phyloP scores from a whole-genome alignment of 805 yeast species.

The Myxozyma neotropica region DNA sequence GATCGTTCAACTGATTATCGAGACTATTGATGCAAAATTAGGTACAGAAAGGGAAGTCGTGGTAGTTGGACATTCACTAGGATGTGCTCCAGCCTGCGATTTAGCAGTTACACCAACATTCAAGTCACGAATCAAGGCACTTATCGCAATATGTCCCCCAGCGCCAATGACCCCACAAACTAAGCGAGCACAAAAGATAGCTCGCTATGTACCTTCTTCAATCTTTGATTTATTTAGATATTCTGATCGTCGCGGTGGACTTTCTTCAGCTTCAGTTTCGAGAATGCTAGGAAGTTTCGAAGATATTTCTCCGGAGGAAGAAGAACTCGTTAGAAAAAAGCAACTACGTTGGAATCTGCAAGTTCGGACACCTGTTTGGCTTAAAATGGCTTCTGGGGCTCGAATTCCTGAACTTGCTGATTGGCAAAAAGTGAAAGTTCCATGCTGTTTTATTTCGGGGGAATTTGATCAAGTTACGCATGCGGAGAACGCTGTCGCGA shows the following conservation, averaged over 20 bases:
- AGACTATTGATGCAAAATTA: slow-evolving; percentile 31
- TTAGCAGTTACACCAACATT: background rate
- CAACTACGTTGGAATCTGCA: slow-evolving; percentile 76
- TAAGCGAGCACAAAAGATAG: slow-evolving; percentile 31
- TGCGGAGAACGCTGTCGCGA: slow-evolving; percentile 42
- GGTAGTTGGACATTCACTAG: slow-evolving; percentile 75
- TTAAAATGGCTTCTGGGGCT: slow-evolving; percentile 58
- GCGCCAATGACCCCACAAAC: slow-evolving; percentile 30
- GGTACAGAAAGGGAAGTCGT: slow-evolving; percentile 40
- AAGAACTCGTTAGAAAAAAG: slow-evolving; percentile 49
- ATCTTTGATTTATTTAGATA: slow-evolving; percentile 59
- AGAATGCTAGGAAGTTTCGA: slow-evolving; percentile 51
- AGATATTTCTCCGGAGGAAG: slow-evolving; percentile 1
- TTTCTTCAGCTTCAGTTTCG: slow-evolving; percentile 60
- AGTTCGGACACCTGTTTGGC: slow-evolving; percentile 55
- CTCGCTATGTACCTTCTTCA: slow-evolving; percentile 38
- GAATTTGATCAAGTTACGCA: slow-evolving; percentile 61
- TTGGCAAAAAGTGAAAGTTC: slow-evolving; percentile 46
- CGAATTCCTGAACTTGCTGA: slow-evolving; percentile 50
- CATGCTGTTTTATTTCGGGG: slow-evolving; percentile 63
- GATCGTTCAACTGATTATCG: slow-evolving; percentile 20
- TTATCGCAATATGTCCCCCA: slow-evolving; percentile 45
- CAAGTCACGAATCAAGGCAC: slow-evolving; percentile 47
- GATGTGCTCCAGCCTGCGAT: slow-evolving; percentile 53
- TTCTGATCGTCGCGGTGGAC: slow-evolving; percentile 64